Evolutionary conservation across 228 moss, liverwort and hornwort species (phyloP).

Genomic region (Sphagnum fallax): DNA sequence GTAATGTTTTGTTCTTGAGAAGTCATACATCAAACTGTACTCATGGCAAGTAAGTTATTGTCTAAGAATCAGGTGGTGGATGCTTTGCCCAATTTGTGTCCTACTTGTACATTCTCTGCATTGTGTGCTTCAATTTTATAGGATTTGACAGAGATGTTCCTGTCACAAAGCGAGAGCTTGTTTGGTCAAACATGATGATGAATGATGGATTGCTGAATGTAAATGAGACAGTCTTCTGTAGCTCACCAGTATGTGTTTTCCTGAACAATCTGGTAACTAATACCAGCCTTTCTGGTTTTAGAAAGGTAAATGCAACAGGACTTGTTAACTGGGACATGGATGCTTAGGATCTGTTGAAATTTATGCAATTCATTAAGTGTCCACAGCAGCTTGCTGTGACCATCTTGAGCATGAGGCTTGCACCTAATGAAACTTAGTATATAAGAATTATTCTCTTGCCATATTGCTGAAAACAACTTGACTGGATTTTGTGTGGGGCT

Average conservation of each 20-base stretch:
- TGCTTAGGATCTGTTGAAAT: not conserved
- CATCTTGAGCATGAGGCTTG: no score
- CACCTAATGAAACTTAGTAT: not conserved
- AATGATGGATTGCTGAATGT: no score
- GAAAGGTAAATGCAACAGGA: not conserved
- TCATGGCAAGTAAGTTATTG: slow-evolving; percentile 19
- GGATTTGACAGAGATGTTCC: not conserved
- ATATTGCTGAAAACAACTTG: not conserved
- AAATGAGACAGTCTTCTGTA: no score
- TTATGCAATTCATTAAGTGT: not conserved
- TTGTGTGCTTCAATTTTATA: not conserved
- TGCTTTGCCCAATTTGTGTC: no score
- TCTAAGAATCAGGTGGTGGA: not conserved
- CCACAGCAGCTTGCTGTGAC: no score
- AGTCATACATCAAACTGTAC: slow-evolving; percentile 16
- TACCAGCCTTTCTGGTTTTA: no score
- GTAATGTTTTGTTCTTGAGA: slow-evolving; percentile 12
- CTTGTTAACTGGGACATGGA: not conserved
- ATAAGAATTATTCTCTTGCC: not conserved
- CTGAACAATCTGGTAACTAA: no score
- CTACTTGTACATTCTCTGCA: not conserved
- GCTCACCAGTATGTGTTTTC: no score
- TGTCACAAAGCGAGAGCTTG: no score
- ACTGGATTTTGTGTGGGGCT: slow-evolving; percentile 10
- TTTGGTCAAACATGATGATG: no score